phyloP scores from a whole-genome alignment of 2,329 filamentous ascomycete genomes.

The Emmonsiellopsis sp. region DNA sequence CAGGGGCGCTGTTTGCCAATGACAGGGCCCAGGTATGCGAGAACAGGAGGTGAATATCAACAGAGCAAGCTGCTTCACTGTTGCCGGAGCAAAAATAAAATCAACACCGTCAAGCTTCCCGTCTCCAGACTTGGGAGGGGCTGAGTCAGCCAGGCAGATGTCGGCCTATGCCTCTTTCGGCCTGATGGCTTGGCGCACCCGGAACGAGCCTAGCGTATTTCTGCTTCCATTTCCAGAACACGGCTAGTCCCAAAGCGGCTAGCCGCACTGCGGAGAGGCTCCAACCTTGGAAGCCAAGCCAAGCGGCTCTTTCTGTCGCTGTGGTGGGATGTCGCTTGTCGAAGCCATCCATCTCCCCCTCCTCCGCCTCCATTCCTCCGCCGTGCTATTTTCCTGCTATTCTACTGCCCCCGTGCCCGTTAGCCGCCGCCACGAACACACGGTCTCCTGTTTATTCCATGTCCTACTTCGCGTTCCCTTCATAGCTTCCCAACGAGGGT shows the following conservation, averaged over 20 bases:
- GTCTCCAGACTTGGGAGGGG: neutral
- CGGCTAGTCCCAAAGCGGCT: neutral
- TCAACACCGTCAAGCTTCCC: neutral
- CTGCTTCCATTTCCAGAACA: neutral
- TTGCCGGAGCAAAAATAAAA: neutral
- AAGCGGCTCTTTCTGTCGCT: neutral
- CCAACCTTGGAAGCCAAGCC: neutral
- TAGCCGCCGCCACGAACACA: too few species aligned
- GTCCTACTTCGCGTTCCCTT: neutral
- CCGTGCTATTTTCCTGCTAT: too few species aligned
- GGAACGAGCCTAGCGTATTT: neutral
- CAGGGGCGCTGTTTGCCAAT: too few species aligned
- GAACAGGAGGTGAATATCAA: neutral
- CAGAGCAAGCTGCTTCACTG: too few species aligned
- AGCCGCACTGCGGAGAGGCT: neutral
- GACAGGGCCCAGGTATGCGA: too few species aligned
- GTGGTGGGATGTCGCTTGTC: neutral
- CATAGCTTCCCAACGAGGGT: neutral
- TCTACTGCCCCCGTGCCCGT: too few species aligned
- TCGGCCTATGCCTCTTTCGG: neutral
- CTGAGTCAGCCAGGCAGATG: neutral
- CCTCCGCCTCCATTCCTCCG: too few species aligned
- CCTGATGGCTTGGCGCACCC: neutral
- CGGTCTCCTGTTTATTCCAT: neutral
- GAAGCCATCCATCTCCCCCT: too few species aligned